Percentiles rank a stretch among this genome's conserved stretches.
Evolutionary conservation across 805 yeast species (phyloP).

Genomic region (Kluyveromyces wickerhamii): DNA sequence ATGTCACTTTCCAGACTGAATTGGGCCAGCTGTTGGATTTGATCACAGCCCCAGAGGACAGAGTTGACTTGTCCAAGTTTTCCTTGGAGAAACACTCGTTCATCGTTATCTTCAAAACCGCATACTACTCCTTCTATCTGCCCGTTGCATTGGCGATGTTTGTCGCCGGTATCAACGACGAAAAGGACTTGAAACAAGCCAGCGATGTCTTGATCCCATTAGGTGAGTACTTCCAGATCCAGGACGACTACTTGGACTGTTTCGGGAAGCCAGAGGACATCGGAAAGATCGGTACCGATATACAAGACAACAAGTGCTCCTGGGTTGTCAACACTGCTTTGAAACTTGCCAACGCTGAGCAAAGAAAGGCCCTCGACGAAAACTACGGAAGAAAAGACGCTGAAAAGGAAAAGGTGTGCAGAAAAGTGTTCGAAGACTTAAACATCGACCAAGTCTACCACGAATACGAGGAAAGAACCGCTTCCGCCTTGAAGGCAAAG

Average conservation of each 20-base stretch:
- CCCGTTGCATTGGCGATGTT: conserved; percentile 97
- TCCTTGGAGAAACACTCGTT: conserved; percentile 85
- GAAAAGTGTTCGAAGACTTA: conserved; percentile 65
- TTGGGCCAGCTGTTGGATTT: conserved; percentile 93
- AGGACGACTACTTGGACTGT: conserved; percentile 94
- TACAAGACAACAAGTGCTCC: conserved; percentile 95
- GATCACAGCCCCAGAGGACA: conserved; percentile 95
- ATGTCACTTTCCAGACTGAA: conserved; percentile 95
- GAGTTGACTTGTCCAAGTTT: conserved; percentile 81
- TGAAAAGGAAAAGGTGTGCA: conserved; percentile 58
- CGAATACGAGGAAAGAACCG: conserved; percentile 76
- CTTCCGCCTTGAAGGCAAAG: conserved; percentile 49
- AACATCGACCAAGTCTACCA: conserved; percentile 62
- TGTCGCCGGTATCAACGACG: conserved; percentile 71
- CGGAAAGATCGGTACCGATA: conserved; percentile 98
- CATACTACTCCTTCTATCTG: conserved; percentile 91
- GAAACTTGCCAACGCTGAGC: conserved; percentile 66
- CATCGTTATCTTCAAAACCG: conserved; percentile 94
- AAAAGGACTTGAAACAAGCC: conserved; percentile 78
- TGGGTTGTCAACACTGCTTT: conserved; percentile 96
- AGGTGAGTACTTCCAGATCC: conserved; percentile 98
- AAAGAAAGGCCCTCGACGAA: conserved; percentile 71
- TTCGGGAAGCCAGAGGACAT: conserved; percentile 96
- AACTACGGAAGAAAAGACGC: conserved; percentile 85
- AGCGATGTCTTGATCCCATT: conserved; percentile 81